These are phyloP conservation scores for Penicillium sp. DNA, from an alignment of 2,329 filamentous ascomycete species.

Conservation along the genomic window DNA sequence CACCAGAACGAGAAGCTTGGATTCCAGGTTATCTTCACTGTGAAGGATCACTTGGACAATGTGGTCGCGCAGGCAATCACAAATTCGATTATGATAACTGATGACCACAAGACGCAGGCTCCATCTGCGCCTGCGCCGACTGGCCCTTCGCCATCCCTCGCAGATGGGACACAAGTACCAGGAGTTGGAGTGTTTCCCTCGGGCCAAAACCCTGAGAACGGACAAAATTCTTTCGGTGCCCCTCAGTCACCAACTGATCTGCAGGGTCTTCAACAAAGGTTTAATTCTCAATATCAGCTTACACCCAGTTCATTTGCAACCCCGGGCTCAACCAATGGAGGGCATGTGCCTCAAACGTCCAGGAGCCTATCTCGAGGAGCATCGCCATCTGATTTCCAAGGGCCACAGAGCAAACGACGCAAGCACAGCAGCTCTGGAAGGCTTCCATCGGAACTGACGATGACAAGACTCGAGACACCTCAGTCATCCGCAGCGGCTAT, in stretches of 20 bases:
- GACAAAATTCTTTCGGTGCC: conserved; percentile 28
- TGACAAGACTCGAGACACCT: conserved; percentile 74
- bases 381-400: conserved; percentile 65
- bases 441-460: conserved; percentile 70
- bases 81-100: conserved; percentile 91
- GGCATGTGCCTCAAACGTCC: conserved; percentile 52
- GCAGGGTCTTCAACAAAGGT: conserved; percentile 56
- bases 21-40: conserved; percentile 89
- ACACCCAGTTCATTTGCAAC: conserved; percentile 41
- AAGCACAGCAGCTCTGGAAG: conserved; percentile 71
- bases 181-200: conserved; percentile 46
- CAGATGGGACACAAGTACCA: conserved; percentile 42
- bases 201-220: conserved; percentile 29
- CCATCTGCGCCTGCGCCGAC: conserved; percentile 39
- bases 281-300: conserved; percentile 44
- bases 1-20: conserved; percentile 92
- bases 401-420: conserved; percentile 72
- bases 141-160: conserved; percentile 34
- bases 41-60: conserved; percentile 75
- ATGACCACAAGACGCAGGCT: conserved; percentile 88
- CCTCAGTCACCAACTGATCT: conserved; percentile 56
- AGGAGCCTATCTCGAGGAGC: conserved; percentile 68
- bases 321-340: conserved; percentile 38
- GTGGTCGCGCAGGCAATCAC: conserved; percentile 82
- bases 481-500: conserved; percentile 43